phyloP scores from a whole-genome alignment of 1,284 basidiomycete species.

The Agaricales sp. region DNA sequence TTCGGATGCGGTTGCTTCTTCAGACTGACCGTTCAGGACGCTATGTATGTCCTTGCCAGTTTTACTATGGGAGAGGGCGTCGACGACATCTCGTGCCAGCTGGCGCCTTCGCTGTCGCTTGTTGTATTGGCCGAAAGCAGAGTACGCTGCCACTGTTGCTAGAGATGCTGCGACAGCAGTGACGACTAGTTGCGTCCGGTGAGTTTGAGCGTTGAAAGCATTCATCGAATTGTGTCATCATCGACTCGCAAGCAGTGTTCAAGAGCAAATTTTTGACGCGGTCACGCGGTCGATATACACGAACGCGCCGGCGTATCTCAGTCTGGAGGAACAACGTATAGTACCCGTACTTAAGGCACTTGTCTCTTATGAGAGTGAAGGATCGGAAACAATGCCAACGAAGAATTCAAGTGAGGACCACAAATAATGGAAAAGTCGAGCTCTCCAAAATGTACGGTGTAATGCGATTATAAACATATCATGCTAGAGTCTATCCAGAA shows the following conservation, averaged over 20 bases:
- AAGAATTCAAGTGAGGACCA: too few relatives aligned
- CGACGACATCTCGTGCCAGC: constrained; percentile 44
- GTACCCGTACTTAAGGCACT: too few relatives aligned
- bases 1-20: background rate
- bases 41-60: background rate
- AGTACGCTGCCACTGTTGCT: constrained; percentile 44
- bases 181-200: constrained; percentile 45
- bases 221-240: background rate
- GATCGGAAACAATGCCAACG: too few relatives aligned
- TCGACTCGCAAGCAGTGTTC: background rate
- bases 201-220: constrained; percentile 14
- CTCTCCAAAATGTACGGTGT: too few relatives aligned
- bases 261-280: background rate
- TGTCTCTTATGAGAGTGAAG: too few relatives aligned
- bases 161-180: constrained; percentile 55
- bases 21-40: background rate
- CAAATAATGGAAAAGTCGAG: too few relatives aligned
- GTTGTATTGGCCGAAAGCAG: constrained; percentile 42
- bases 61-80: background rate
- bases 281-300: too few relatives aligned
- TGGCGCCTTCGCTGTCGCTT: constrained; percentile 38
- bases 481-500: too few relatives aligned
- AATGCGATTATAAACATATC: too few relatives aligned
- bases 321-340: too few relatives aligned
- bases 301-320: too few relatives aligned